Conservation (phyloP, 192 early-diverging fungal species). For the Thoreauomyces humboldtii region DNA sequence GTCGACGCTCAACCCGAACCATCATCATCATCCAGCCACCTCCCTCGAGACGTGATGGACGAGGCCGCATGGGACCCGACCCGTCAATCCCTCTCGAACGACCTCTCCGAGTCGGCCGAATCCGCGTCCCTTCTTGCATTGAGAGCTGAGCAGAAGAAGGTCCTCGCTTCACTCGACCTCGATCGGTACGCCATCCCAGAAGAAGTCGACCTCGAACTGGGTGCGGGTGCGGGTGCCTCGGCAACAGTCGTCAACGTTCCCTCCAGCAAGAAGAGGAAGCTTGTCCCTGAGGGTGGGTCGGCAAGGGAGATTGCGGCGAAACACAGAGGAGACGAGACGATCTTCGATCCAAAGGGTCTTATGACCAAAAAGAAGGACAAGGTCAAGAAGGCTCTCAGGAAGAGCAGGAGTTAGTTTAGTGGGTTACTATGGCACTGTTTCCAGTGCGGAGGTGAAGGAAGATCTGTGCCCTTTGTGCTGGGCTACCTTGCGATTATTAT, state of each 20-base stretch:
- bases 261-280: conserved; percentile 32
- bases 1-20: conserved; percentile 8
- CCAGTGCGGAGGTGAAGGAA: no score
- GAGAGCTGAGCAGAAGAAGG: conserved; percentile 70
- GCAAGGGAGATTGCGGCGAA: conserved; percentile 35
- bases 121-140: conserved; percentile 61
- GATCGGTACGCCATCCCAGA: conserved; percentile 51
- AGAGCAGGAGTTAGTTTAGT: conserved; percentile 10
- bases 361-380: conserved; percentile 32
- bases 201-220: background rate
- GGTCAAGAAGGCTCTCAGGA: conserved; percentile 13
- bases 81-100: conserved; percentile 72
- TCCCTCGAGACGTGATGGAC: conserved; percentile 62
- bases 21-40: conserved; percentile 33
- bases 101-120: conserved; percentile 79
- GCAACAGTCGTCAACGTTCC: conserved; percentile 23
- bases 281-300: background rate
- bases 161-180: conserved; percentile 76
- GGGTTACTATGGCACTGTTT: background rate
- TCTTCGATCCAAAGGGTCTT: conserved; percentile 33
- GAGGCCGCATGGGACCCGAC: conserved; percentile 88
- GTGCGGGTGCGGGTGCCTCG: background rate
- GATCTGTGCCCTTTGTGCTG: no score
- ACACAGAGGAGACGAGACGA: conserved; percentile 22
- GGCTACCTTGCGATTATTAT: no score